Percentiles rank a stretch among this genome's conserved stretches.
These are phyloP conservation scores for Amylostereum areolatum DNA, from an alignment of 1,284 basidiomycete genomes.

Conservation along the genomic window DNA sequence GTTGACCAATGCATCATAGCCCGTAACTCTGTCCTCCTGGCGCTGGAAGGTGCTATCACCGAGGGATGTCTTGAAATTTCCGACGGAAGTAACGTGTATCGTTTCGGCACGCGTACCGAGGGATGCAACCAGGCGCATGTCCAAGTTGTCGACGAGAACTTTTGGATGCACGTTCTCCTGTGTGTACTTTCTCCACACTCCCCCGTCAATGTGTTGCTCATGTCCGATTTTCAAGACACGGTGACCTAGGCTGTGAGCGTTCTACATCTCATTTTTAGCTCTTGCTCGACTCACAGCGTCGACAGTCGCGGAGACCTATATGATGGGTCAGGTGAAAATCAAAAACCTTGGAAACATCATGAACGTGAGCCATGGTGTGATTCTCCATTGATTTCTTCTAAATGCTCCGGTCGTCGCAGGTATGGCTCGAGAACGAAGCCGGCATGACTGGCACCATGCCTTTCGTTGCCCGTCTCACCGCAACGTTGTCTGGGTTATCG, in stretches of 20 bases:
- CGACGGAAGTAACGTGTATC: conserved; percentile 36
- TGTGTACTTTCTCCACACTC: conserved; percentile 28
- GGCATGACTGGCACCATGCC: conserved; percentile 65
- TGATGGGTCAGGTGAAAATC: conserved; percentile 76
- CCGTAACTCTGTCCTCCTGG: conserved; percentile 54
- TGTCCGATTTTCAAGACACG: conserved; percentile 35
- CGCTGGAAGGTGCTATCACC: conserved; percentile 52
- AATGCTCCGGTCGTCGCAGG: conserved; percentile 34
- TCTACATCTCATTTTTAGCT: conserved; percentile 1
- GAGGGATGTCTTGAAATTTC: conserved; percentile 56
- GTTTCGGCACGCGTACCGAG: conserved; percentile 50
- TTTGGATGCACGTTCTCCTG: conserved; percentile 76
- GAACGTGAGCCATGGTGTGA: conserved; percentile 50
- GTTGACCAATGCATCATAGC: conserved; percentile 31
- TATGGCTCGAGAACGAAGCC: conserved; percentile 81
- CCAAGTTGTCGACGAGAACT: conserved; percentile 62
- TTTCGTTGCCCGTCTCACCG: conserved; percentile 57
- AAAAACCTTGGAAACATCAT: conserved; percentile 70
- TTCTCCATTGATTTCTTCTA: not conserved
- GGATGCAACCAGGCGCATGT: conserved; percentile 57
- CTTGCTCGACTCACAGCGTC: conserved; percentile 13
- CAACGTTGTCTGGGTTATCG: conserved; percentile 65
- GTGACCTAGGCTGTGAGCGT: conserved; percentile 67
- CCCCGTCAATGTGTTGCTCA: conserved; percentile 12
- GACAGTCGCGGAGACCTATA: conserved; percentile 83